Evolutionary conservation across 2,329 filamentous ascomycete species (phyloP).

Genomic region (Aspergillus ustus): DNA sequence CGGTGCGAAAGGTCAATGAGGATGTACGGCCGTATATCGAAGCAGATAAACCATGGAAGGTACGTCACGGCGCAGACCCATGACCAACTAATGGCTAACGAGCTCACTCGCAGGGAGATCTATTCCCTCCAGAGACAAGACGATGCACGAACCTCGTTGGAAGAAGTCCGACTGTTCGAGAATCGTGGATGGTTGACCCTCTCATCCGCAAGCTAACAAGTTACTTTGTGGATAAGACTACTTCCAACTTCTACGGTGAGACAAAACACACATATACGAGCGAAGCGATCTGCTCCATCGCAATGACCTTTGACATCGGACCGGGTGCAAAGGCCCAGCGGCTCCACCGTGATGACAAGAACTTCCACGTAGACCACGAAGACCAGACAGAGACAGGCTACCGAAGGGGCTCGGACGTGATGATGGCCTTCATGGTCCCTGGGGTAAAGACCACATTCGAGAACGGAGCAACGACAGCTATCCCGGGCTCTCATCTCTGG

Average conservation of each 20-base stretch:
- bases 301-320: constrained; percentile 26
- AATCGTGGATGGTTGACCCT: constrained; percentile 17
- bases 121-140: constrained; percentile 21
- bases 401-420: constrained; percentile 16
- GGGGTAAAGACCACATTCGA: constrained; percentile 17
- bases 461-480: constrained; percentile 17
- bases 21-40: constrained; percentile 18
- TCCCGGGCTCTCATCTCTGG: constrained; percentile 20
- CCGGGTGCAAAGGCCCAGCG: constrained; percentile 20
- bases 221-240: constrained; percentile 33
- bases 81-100: background rate
- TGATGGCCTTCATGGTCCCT: constrained; percentile 19
- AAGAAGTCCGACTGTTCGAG: constrained; percentile 18
- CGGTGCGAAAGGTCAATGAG: constrained; percentile 4
- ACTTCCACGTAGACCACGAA: constrained; percentile 20
- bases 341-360: constrained; percentile 22
- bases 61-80: background rate
- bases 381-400: constrained; percentile 17
- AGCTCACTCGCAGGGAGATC: constrained; percentile 14
- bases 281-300: constrained; percentile 30
- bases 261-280: constrained; percentile 34
- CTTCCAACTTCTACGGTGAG: constrained; percentile 32
- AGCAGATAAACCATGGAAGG: constrained; percentile 22
- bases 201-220: constrained; percentile 23
- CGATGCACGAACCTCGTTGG: constrained; percentile 22